Conservation (phyloP, 768 basidiomycete species). For the Termitomyces sp. region DNA sequence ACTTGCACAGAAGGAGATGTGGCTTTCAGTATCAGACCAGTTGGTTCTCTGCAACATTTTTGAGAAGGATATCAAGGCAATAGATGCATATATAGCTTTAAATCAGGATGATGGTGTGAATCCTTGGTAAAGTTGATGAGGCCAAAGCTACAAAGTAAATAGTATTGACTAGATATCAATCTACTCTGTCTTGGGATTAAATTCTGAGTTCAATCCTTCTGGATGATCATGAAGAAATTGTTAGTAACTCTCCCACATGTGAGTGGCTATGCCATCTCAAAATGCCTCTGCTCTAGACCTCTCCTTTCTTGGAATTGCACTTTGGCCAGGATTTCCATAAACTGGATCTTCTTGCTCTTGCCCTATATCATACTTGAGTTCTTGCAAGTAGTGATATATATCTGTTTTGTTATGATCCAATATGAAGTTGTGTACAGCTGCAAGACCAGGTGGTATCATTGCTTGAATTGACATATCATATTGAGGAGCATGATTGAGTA, state of each 20-base stretch:
- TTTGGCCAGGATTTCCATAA: neutral
- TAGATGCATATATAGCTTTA: conserved; percentile 15
- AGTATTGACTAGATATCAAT: neutral
- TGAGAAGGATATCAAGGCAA: conserved; percentile 13
- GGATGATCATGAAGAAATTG: neutral
- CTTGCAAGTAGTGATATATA: neutral
- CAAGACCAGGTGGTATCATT: conserved; percentile 16
- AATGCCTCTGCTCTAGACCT: conserved; percentile 3
- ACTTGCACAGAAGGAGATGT: conserved; percentile 12
- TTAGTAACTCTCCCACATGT: conserved; percentile 15
- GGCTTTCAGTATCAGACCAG: conserved; percentile 9
- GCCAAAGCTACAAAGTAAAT: neutral
- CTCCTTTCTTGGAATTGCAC: conserved; percentile 1
- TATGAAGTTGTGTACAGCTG: conserved; percentile 26
- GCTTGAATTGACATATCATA: conserved; percentile 16
- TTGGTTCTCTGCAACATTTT: conserved; percentile 10
- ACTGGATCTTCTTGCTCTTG: neutral
- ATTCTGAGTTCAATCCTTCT: neutral
- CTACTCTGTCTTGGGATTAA: neutral
- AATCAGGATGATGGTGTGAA: neutral
- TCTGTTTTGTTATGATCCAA: conserved; percentile 16
- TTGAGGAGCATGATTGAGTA: conserved; percentile 10
- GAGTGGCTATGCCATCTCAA: conserved; percentile 10
- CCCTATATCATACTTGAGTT: neutral
- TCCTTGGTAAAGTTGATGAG: neutral